These are phyloP conservation scores for Clarireedia monteithiana DNA, from an alignment of 2,329 filamentous ascomycete genomes.

Conservation along the genomic window DNA sequence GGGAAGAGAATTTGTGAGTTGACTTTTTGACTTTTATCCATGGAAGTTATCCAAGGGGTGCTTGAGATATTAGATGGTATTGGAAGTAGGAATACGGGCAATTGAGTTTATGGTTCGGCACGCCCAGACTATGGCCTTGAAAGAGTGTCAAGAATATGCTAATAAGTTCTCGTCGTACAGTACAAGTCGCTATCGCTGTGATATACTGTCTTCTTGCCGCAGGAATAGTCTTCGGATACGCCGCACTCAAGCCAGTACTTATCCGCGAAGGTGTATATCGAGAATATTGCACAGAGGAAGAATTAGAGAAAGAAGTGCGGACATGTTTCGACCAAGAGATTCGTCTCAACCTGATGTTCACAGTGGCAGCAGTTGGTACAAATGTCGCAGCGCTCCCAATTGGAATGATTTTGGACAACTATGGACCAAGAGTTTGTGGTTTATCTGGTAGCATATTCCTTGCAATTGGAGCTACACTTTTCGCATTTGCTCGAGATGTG, in stretches of 20 bases:
- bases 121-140: background rate
- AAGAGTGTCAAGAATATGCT: background rate
- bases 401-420: constrained; percentile 76
- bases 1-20: constrained; percentile 29
- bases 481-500: constrained; percentile 58
- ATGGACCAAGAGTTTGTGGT: constrained; percentile 69
- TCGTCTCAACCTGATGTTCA: constrained; percentile 85
- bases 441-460: constrained; percentile 64
- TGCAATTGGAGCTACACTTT: constrained; percentile 59
- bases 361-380: constrained; percentile 76
- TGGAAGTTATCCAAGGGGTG: background rate
- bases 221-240: constrained; percentile 77
- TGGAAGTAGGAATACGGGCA: background rate
- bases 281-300: constrained; percentile 50
- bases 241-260: constrained; percentile 74
- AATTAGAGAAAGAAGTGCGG: constrained; percentile 39
- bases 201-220: constrained; percentile 70
- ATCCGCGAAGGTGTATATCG: constrained; percentile 65
- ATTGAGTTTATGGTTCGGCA: background rate
- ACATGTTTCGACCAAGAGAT: constrained; percentile 55
- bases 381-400: constrained; percentile 82
- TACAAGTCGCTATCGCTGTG: constrained; percentile 61
- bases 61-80: background rate
- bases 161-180: constrained; percentile 33
- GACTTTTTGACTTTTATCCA: background rate